These are phyloP conservation scores for Xylariaceae sp. DNA, from an alignment of 2,329 filamentous ascomycete genomes.

Conservation along the genomic window DNA sequence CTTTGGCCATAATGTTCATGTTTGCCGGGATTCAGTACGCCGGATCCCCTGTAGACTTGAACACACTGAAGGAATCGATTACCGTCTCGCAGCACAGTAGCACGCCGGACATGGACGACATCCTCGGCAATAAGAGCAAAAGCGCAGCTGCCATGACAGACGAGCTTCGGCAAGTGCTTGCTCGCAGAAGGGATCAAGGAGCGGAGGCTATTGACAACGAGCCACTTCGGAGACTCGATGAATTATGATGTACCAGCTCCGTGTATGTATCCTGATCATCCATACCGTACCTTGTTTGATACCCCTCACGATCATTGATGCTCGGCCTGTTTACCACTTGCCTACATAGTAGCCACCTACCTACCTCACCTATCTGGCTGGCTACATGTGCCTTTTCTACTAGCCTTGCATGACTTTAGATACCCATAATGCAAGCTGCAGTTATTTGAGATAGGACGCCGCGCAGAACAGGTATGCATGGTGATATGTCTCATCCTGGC, in stretches of 20 bases:
- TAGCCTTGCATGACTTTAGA: too few species aligned
- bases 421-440: too few species aligned
- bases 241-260: conserved; percentile 25
- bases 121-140: conserved; percentile 19
- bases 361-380: too few species aligned
- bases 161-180: conserved; percentile 27
- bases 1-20: conserved; percentile 46
- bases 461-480: too few species aligned
- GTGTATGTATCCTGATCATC: too few species aligned
- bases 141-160: conserved; percentile 22
- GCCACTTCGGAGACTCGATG: conserved; percentile 31
- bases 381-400: too few species aligned
- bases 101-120: conserved; percentile 5
- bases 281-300: too few species aligned
- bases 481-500: too few species aligned
- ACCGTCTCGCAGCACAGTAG: conserved; percentile 7
- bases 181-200: conserved; percentile 18
- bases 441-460: too few species aligned
- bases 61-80: conserved; percentile 9
- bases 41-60: conserved; percentile 17
- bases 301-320: too few species aligned
- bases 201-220: conserved; percentile 20
- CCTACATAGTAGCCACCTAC: too few species aligned
- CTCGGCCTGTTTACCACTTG: too few species aligned
- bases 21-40: conserved; percentile 35